phyloP scores from a whole-genome alignment of 768 basidiomycete species.

The Tricholoma matsutake region DNA sequence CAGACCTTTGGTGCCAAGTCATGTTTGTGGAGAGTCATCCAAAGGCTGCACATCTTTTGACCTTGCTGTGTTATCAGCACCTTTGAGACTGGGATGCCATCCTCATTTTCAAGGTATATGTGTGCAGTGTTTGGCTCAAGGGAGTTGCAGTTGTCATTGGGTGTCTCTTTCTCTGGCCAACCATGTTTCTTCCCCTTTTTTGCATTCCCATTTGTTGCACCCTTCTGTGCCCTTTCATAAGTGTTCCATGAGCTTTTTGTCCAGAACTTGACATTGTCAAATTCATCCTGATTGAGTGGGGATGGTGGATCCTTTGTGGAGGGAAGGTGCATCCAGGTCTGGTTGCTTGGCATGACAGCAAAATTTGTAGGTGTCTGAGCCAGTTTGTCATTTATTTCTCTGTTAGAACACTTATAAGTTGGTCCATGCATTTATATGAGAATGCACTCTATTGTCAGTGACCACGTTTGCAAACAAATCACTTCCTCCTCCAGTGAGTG shows the following conservation, averaged over 20 bases:
- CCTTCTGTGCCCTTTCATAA: not conserved
- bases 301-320: not conserved
- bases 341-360: not conserved
- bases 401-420: not conserved
- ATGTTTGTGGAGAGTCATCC: not conserved
- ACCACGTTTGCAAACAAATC: not conserved
- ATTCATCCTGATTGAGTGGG: not conserved
- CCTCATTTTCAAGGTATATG: not conserved
- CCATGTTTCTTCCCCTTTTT: not conserved
- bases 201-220: not conserved
- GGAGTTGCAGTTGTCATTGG: not conserved
- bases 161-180: not conserved
- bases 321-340: not conserved
- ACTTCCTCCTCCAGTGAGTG: not conserved
- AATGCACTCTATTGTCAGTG: not conserved
- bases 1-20: not conserved
- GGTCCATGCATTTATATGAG: not conserved
- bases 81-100: not conserved
- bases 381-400: not conserved
- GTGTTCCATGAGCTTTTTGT: not conserved
- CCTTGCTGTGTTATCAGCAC: not conserved
- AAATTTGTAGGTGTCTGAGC: not conserved
- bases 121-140: not conserved
- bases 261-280: not conserved
- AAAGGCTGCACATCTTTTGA: not conserved